These are phyloP conservation scores for Oleoguttula mirabilis DNA, from an alignment of 495 filamentous ascomycete species.

Conservation along the genomic window DNA sequence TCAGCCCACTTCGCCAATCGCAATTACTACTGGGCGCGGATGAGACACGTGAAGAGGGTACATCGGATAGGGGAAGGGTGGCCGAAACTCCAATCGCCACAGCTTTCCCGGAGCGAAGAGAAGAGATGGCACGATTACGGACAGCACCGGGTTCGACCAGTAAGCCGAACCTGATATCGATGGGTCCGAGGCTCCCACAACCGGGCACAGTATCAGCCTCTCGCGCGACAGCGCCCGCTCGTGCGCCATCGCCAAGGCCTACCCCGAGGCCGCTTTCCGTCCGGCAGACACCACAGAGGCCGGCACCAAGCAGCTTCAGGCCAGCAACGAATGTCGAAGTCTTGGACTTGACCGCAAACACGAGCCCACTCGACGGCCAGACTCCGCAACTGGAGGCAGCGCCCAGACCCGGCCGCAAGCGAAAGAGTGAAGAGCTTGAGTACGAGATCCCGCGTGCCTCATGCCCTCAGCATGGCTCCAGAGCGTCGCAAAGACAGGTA, in stretches of 20 bases:
- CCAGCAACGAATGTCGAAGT: slow-evolving; percentile 43
- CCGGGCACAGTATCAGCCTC: too few species aligned
- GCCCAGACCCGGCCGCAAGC: slow-evolving; percentile 49
- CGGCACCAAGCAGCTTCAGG: neutral
- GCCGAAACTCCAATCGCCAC: too few species aligned
- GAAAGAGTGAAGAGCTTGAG: slow-evolving; percentile 61
- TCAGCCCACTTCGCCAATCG: slow-evolving; percentile 4
- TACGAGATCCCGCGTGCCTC: slow-evolving; percentile 25
- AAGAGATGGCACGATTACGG: slow-evolving; percentile 20
- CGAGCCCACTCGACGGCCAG: neutral
- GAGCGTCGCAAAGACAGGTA: too few species aligned
- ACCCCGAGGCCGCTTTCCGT: neutral
- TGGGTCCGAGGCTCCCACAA: too few species aligned
- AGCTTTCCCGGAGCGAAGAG: too few species aligned
- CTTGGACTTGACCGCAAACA: slow-evolving; percentile 59
- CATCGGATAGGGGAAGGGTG: too few species aligned
- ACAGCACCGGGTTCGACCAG: slow-evolving; percentile 36
- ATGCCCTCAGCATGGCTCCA: slow-evolving; percentile 1
- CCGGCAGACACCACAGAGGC: neutral
- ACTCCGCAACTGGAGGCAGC: neutral
- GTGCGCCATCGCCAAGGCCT: too few species aligned
- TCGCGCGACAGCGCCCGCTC: too few species aligned
- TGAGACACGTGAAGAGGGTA: neutral
- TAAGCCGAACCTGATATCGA: too few species aligned
- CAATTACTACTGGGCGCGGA: neutral